Conservation (phyloP, 2,329 filamentous ascomycete species). For the Exutisphaerella laricina region DNA sequence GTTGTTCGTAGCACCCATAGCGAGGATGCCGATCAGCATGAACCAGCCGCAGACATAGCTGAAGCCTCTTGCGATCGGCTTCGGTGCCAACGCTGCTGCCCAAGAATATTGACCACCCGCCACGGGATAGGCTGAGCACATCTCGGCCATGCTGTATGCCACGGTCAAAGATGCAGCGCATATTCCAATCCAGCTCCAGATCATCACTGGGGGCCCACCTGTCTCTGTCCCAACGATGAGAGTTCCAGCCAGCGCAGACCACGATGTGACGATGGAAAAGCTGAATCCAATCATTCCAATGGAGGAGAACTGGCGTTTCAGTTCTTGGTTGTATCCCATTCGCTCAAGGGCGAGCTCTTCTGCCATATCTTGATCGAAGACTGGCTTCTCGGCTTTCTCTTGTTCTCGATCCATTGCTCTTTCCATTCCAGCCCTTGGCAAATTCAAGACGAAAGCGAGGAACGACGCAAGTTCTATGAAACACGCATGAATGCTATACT, state of each 20-base stretch:
- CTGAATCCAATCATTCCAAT: constrained; percentile 56
- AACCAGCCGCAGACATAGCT: constrained; percentile 38
- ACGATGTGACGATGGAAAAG: constrained; percentile 55
- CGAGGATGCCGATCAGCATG: constrained; percentile 38
- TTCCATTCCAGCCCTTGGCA: too few species aligned
- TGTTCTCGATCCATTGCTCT: too few species aligned
- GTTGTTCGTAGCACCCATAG: constrained; percentile 52
- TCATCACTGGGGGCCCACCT: constrained; percentile 55
- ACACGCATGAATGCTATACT: too few species aligned
- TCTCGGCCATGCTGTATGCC: constrained; percentile 56
- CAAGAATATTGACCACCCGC: constrained; percentile 55
- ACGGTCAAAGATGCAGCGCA: constrained; percentile 49
- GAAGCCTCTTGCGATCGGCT: constrained; percentile 25
- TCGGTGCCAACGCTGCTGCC: constrained; percentile 53
- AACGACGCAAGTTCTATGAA: too few species aligned
- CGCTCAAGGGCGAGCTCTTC: constrained; percentile 39
- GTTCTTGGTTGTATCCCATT: constrained; percentile 46
- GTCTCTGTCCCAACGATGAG: constrained; percentile 52
- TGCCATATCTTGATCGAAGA: constrained; percentile 5
- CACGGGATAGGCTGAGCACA: constrained; percentile 52
- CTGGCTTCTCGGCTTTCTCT: neutral
- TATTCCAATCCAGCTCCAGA: constrained; percentile 53
- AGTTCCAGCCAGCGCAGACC: constrained; percentile 53
- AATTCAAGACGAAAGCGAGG: too few species aligned
- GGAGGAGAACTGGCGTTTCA: constrained; percentile 52